phyloP scores from a whole-genome alignment of 768 basidiomycete species.

The Tylopilus plumbeoviolaceoides region DNA sequence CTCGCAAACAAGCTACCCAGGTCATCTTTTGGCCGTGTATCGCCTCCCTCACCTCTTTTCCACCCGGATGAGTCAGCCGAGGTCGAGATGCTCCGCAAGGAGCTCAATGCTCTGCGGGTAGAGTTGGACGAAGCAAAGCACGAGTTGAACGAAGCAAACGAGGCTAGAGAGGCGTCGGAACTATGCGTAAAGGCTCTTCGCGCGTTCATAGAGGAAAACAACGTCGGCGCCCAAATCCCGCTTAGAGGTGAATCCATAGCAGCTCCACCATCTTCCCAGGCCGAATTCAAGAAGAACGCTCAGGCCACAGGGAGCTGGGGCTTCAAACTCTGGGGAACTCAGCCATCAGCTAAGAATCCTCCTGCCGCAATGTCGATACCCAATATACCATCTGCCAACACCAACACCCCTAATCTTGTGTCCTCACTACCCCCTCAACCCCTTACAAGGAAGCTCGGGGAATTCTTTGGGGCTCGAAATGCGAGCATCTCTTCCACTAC shows the following conservation, averaged over 20 bases:
- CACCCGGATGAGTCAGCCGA: conserved; percentile 37
- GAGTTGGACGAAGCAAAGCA: conserved; percentile 62
- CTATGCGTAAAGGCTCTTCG: conserved; percentile 77
- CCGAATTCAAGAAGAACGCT: conserved; percentile 30
- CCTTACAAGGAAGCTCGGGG: conserved; percentile 63
- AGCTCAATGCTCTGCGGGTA: conserved; percentile 50
- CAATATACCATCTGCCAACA: conserved; percentile 16
- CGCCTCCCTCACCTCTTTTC: conserved; percentile 35
- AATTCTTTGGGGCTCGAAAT: conserved; percentile 58
- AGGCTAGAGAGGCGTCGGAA: conserved; percentile 86
- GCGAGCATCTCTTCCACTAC: conserved; percentile 48
- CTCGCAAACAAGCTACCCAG: conserved; percentile 24
- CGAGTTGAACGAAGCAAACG: conserved; percentile 72
- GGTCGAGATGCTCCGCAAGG: conserved; percentile 55
- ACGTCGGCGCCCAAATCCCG: conserved; percentile 42
- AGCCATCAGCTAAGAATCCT: conserved; percentile 29
- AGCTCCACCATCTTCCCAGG: conserved; percentile 20
- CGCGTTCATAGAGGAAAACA: conserved; percentile 75
- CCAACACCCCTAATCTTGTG: conserved; percentile 17
- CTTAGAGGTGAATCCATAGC: conserved; percentile 13
- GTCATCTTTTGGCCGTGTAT: conserved; percentile 49
- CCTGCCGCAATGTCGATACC: conserved; percentile 28
- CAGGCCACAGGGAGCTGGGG: conserved; percentile 50
- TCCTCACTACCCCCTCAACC: conserved; percentile 37
- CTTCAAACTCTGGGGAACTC: conserved; percentile 65